A percentile compares a stretch with the other conserved stretches of the same genome.
Conservation (phyloP, 2,329 filamentous ascomycete species). For the Sclerotinia nivalis region DNA sequence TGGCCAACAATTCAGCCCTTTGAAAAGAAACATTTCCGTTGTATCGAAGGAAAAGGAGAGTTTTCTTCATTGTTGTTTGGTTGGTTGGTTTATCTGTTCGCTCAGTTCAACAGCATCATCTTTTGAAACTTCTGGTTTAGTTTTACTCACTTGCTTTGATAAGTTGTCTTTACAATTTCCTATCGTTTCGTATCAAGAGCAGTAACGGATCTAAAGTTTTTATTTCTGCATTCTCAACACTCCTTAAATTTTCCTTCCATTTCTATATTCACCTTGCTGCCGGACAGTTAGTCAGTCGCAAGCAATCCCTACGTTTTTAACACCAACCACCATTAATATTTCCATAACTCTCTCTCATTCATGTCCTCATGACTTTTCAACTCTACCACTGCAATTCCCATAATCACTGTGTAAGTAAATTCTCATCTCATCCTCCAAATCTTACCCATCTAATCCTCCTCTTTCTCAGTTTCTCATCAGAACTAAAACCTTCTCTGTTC, state of each 20-base stretch:
- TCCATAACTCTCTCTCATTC: too few relatives aligned
- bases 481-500: neutral
- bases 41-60: neutral
- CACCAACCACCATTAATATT: neutral
- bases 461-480: neutral
- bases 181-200: neutral
- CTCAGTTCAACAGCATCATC: too few relatives aligned
- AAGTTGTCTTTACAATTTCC: neutral
- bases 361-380: slow-evolving; percentile 18
- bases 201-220: neutral
- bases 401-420: slow-evolving; percentile 7
- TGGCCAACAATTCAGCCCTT: neutral
- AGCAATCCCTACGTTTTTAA: neutral
- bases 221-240: neutral
- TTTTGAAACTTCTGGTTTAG: neutral
- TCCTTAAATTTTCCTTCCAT: too few relatives aligned
- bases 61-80: neutral
- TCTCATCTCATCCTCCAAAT: neutral
- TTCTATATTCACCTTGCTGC: neutral
- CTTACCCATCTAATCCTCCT: too few relatives aligned
- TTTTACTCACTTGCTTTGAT: neutral
- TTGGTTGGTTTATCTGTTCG: neutral
- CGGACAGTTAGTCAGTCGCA: neutral
- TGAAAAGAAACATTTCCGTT: neutral
- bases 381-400: neutral